Conservation (phyloP, 148 eudicot species). For the Fagopyrum homotropicum region DNA sequence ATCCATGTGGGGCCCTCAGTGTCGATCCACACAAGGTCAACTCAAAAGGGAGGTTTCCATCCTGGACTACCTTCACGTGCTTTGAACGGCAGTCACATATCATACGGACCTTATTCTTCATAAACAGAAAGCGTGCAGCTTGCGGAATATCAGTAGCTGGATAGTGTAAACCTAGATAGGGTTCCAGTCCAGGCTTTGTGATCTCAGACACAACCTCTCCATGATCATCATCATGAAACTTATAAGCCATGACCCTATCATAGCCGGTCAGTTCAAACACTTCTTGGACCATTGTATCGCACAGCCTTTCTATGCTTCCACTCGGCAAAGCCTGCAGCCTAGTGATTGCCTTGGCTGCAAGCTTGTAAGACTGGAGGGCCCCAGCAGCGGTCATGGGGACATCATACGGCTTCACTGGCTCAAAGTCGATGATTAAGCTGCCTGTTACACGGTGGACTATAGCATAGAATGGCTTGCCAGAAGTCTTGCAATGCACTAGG, state of each 20-base stretch:
- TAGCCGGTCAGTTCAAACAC: conserved; percentile 91
- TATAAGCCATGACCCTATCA: conserved; percentile 90
- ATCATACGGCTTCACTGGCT: conserved; percentile 89
- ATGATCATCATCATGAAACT: conserved; percentile 95
- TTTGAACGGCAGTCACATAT: conserved; percentile 79
- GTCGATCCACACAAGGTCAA: conserved; percentile 86
- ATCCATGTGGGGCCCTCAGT: conserved; percentile 85
- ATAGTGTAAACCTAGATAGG: conserved; percentile 85
- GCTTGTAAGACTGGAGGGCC: conserved; percentile 88
- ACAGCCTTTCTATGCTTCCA: conserved; percentile 66
- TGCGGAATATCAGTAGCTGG: conserved; percentile 98
- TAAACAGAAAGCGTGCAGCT: conserved; percentile 80
- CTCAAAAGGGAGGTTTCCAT: conserved; percentile 57
- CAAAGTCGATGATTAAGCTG: conserved; percentile 76
- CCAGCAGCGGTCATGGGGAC: conserved; percentile 95
- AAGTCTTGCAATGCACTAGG: conserved; percentile 80
- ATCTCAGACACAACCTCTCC: conserved; percentile 86
- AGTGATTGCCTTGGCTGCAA: conserved; percentile 84
- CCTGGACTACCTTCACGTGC: conserved; percentile 67
- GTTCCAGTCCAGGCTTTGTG: conserved; percentile 74
- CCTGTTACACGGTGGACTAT: conserved; percentile 82
- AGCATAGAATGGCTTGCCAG: conserved; percentile 94
- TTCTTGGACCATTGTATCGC: conserved; percentile 89
- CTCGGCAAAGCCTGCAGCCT: conserved; percentile 70
- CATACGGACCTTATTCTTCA: conserved; percentile 91